Base-by-base conservation (phyloP, 305 asterid species). In the Plantago coronopus region DNA sequence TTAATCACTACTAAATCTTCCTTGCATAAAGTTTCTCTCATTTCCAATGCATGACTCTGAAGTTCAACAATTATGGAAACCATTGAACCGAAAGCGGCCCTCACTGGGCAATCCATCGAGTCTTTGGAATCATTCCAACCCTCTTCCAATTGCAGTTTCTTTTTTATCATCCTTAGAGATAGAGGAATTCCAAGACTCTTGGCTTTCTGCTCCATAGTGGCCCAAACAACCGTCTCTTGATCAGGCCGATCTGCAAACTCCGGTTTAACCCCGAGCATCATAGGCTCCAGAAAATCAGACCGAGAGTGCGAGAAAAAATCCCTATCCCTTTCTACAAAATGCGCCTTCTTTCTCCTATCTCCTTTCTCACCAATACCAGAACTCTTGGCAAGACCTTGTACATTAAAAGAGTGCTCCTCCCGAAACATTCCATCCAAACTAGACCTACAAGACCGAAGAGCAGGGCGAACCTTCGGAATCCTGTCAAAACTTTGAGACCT, bases 121-220 rank as follows among this genome's bases (percentile, higher is more conserved):
- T 70, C 84, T 54, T 69, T 77, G 0, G 65, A 27, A 23, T 66
- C 82, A 1, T 25, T 27, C 2, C 63, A 59, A 4, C 80, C 81
- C 66, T 72, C 78, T 43, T 77, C 72, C 54, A 34, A 64, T 27
- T 79, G 85, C 19, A 72, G 66, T 54, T 87, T 89, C 84, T 81
- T 89, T 73, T 87, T 78, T 48, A 93, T 74, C 85, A 93, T 83
- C 60, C 94, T 74, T 47, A 93, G 82, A n/a, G 99, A 89, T 5
- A 80, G 40, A 7, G 99, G 99, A 64, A 93, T 77, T 18, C 74
- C 91, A 12, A 76, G 72, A 23, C 89, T 81, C 66, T 81, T 93
- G 0, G 99, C 99, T 64, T 79, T 87, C 3, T 73, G 91, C 67
- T 93, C 95, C 6, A 91, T 48, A 16, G 37, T 68, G 5, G 77